Conservation (phyloP, 2,329 filamentous ascomycete species). For the Coniosporium uncinatum region DNA sequence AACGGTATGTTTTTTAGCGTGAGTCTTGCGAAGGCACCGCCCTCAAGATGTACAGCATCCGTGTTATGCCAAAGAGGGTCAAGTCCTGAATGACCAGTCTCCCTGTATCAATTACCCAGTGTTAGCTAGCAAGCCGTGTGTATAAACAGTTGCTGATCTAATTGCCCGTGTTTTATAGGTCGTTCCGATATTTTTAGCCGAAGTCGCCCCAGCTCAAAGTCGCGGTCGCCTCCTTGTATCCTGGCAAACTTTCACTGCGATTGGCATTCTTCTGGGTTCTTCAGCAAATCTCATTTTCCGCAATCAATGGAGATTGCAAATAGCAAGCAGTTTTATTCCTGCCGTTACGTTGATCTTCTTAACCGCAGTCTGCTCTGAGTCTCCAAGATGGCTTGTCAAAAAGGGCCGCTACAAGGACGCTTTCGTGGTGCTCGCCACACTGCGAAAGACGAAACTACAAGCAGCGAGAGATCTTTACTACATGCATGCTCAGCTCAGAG, state of each 20-base stretch:
- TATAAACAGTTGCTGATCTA: no score
- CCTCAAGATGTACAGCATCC: not conserved
- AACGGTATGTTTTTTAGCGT: no score
- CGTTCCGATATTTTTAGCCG: not conserved
- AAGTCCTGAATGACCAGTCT: no score
- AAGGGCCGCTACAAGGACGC: not conserved
- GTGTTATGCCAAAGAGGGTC: no score
- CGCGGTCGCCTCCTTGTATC: not conserved
- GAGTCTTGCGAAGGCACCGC: not conserved
- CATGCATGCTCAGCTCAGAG: not conserved
- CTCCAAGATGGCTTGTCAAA: not conserved
- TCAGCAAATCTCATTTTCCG: not conserved
- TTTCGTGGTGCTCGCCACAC: not conserved
- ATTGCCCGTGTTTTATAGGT: no score
- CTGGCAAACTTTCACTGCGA: constrained; percentile 1
- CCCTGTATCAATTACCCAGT: no score
- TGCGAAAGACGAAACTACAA: not conserved
- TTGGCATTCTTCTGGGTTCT: not conserved
- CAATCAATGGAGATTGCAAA: not conserved
- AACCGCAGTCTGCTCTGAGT: not conserved
- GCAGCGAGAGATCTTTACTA: not conserved
- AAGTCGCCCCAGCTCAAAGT: not conserved
- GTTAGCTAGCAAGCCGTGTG: no score
- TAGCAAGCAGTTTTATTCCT: not conserved
- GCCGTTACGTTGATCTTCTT: constrained; percentile 1